A percentile compares a stretch with the other conserved stretches of the same genome.
Conservation (phyloP, 495 filamentous ascomycete genomes). For the Podospora australis region DNA sequence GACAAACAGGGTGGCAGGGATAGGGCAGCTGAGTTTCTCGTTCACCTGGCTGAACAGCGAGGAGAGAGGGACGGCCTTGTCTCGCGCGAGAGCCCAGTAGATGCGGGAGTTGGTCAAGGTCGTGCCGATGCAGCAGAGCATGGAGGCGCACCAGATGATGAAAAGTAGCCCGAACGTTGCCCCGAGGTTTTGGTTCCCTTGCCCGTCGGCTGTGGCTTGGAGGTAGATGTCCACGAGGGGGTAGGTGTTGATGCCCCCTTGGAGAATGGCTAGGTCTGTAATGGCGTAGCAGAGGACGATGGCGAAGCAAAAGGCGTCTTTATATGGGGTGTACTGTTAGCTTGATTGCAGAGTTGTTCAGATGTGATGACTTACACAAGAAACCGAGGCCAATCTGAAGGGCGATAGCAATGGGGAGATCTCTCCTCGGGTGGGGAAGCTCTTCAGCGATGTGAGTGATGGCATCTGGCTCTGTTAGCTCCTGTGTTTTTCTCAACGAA, state of each 20-base stretch:
- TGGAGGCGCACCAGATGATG: constrained; percentile 58
- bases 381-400: constrained; percentile 55
- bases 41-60: constrained; percentile 42
- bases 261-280: constrained; percentile 55
- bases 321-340: not conserved
- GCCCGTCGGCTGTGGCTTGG: constrained; percentile 58
- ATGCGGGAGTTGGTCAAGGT: constrained; percentile 74
- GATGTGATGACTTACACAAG: constrained; percentile 33
- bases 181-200: constrained; percentile 32
- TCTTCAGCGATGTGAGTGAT: constrained; percentile 80
- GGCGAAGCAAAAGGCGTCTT: constrained; percentile 63
- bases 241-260: constrained; percentile 52
- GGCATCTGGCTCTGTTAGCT: constrained; percentile 17
- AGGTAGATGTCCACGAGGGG: constrained; percentile 73
- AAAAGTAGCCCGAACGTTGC: constrained; percentile 62
- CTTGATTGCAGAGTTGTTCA: not conserved
- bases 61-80: constrained; percentile 55
- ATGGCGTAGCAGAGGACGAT: constrained; percentile 70
- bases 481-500: not conserved
- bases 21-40: constrained; percentile 53
- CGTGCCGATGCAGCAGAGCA: constrained; percentile 58
- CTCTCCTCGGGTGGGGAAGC: constrained; percentile 57
- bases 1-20: constrained; percentile 61
- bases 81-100: constrained; percentile 77
- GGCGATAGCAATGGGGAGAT: constrained; percentile 58